Base-by-base conservation (phyloP, 352 stramenopile species). In the Globisporangium okanoganense region DNA sequence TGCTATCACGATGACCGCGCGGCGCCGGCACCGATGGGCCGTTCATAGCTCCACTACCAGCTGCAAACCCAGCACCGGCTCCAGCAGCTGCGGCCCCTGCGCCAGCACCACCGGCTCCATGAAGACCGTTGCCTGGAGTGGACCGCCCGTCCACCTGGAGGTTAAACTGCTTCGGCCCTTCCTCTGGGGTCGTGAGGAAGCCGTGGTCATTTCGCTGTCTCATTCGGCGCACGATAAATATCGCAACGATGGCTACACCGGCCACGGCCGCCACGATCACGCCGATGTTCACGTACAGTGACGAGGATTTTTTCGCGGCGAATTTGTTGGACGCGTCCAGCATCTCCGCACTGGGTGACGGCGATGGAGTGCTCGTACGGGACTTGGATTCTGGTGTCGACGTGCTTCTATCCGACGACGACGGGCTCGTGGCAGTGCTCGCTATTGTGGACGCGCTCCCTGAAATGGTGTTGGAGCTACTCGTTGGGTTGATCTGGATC, bases 171-270 rank as follows among this genome's bases (percentile, higher is more conserved):
- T 54, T 68, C 40, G 78, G 67, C 35, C 74, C 62, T 12, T 70
- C 68, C 2, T 56, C 43, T 6, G 61, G 64, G 27, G 68, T 73
- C 58, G 67, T 77, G 48, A 59, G 71, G 24, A 57, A 60, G 9
- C 43, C 35, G 25, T 59, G 14, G 9, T 74, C 51, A 1, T 72
- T 73, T 29, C 65, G 73, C 58, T 65, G 27, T 35, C 64, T 67
- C 27, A 83, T 54, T 35, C 74, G 72, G 12, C 63, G 72, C 12
- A 70, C 61, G 24, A 92, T 67, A 54, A 92, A 88, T 3, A 79
- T 25, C 6, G 71, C 61, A 12, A 90, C 65, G 31, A 87, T 58
- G 20, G 86, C 45, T 13, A 78, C 67, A 13, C 76, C 74, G 22
- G 79, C 51, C 16, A 71, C 67, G 0, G 69, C 76, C 2, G 61